Conservation (phyloP, 345 rosid genomes). For the Dovyalis caffra region DNA sequence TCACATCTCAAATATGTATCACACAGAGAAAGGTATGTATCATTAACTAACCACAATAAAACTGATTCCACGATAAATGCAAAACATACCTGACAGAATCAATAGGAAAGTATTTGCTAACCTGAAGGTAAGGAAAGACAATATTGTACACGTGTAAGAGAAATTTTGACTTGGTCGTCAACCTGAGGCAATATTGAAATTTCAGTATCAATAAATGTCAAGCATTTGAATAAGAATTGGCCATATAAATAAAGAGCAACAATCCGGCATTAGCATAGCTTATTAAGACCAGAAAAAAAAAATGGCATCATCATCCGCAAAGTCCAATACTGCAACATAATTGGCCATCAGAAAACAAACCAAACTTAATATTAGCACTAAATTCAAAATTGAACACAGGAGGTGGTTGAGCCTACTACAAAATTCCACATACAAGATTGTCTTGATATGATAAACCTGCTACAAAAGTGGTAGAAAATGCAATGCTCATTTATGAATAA, state of each 20-base stretch:
- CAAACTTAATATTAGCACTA: too few relatives aligned
- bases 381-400: too few relatives aligned
- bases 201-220: constrained; percentile 4
- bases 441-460: too few relatives aligned
- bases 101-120: constrained; percentile 23
- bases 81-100: not conserved
- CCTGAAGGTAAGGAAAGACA: constrained; percentile 63
- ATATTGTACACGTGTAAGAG: constrained; percentile 47
- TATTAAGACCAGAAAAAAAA: not conserved
- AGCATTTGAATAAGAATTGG: not conserved
- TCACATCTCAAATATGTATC: not conserved
- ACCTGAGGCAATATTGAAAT: constrained; percentile 41
- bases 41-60: not conserved
- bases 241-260: not conserved
- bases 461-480: too few relatives aligned
- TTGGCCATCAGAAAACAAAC: too few relatives aligned
- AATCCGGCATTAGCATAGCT: not conserved
- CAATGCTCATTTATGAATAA: too few relatives aligned
- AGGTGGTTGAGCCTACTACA: too few relatives aligned
- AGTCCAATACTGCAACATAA: too few relatives aligned
- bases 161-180: constrained; percentile 46
- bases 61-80: not conserved
- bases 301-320: not conserved
- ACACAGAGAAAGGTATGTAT: not conserved
- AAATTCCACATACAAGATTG: too few relatives aligned